Evolutionary conservation across 2,329 filamentous ascomycete genomes (phyloP), one percentile per base, ranked within the genome.

Genomic region (Hypoxylon sp.): DNA sequence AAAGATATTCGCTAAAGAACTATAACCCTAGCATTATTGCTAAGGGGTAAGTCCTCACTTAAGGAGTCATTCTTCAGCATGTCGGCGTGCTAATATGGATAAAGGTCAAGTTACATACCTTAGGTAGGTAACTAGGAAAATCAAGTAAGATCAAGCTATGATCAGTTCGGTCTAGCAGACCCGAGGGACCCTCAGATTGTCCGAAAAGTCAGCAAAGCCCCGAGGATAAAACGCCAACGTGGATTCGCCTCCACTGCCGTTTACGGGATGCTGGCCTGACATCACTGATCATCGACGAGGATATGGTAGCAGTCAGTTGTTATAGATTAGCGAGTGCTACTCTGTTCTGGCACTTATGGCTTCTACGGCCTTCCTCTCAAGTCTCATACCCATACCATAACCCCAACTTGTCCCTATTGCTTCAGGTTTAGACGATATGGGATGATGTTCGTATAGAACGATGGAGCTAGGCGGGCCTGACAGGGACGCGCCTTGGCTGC

Each of bases 251-350:
- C 9, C 27, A 29, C 3, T 53, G 17, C 33, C 13, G 17, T 18
- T 37, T 37, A 2, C 33, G n/a, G 33, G 6, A 37, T 37, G 17
- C 33, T 37, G n/a, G n/a, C n/a, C n/a, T n/a, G n/a, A 37, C 4
- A 15, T 13, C 15, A 37, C 17, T 15, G 33, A 37, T 7, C 13
- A 3, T 37, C 17, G 6, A 37, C 33, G 15, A 23, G 10, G 15
- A 40, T 23, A 40, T 23, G 10, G 37, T 41, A 48, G 38, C 38
- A 42, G 38, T 38, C 13, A n/a, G n/a, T 41, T 35, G 27, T 43
- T 18, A 40, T 48, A 58, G 50, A 58, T 61, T 58, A 38, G 49
- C 57, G 57, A 58, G 42, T 51, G 21, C 43, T 55, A 55, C 50
- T 10, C n/a, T 48, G n/a, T n/a, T 31, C 21, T 41, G 31, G 48